Percentiles rank a stretch among this genome's conserved stretches.
phyloP scores from a whole-genome alignment of 768 basidiomycete species.

The Lanmaoa rubissima region DNA sequence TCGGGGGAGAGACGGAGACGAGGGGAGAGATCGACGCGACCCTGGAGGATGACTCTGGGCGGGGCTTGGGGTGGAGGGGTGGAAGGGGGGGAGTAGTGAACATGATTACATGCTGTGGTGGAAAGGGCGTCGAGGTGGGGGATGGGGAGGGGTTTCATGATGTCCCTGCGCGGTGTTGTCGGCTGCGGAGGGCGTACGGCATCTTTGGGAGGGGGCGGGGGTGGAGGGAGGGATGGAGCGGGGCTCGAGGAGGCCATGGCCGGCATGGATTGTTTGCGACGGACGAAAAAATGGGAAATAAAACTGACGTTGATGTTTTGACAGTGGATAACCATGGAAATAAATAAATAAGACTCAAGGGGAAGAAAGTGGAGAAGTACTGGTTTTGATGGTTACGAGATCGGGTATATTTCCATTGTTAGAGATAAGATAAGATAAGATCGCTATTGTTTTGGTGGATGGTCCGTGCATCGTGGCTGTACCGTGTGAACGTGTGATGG shows the following conservation, averaged over 20 bases:
- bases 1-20: conserved; percentile 22
- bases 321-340: conserved; percentile 14
- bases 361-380: too few relatives aligned
- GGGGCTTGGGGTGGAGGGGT: conserved; percentile 9
- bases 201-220: conserved; percentile 27
- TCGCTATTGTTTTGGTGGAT: neutral
- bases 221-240: conserved; percentile 10
- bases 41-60: neutral
- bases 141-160: conserved; percentile 23
- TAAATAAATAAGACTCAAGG: neutral
- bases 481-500: conserved; percentile 24
- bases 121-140: conserved; percentile 11
- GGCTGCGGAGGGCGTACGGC: neutral
- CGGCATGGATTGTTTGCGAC: conserved; percentile 16
- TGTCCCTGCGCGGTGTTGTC: neutral
- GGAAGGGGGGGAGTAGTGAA: neutral
- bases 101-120: neutral
- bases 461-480: conserved; percentile 32
- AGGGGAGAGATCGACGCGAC: conserved; percentile 9
- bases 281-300: conserved; percentile 12
- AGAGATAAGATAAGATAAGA: conserved; percentile 24
- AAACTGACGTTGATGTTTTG: conserved; percentile 11
- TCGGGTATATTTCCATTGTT: conserved; percentile 1
- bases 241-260: neutral
- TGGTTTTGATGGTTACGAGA: conserved; percentile 8